These are phyloP conservation scores for Paramecium primaurelia DNA, from an alignment of 73 alveolate genomes.

Conservation along the genomic window DNA sequence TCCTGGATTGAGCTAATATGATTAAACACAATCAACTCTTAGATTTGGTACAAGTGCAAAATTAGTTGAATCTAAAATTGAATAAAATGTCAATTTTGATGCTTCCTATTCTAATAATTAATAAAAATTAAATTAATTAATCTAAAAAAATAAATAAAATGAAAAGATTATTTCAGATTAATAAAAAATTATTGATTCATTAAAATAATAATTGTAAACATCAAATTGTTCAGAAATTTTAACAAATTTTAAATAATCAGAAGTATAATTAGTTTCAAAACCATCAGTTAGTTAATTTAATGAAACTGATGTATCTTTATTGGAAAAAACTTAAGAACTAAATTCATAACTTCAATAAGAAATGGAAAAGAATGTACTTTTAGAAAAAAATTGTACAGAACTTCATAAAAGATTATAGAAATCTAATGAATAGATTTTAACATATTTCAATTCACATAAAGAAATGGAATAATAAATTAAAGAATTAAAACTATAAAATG, in stretches of 20 bases:
- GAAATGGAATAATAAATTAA: not conserved
- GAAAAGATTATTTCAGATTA: not conserved
- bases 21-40: not conserved
- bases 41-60: slow-evolving; percentile 92
- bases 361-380: not conserved
- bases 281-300: not conserved
- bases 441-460: slow-evolving; percentile 2
- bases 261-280: not conserved
- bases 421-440: slow-evolving; percentile 14
- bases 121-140: not conserved
- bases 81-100: slow-evolving; percentile 8
- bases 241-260: not conserved
- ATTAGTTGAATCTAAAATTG: slow-evolving; percentile 41
- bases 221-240: not conserved
- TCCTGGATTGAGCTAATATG: slow-evolving; percentile 40
- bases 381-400: slow-evolving; percentile 22
- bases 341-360: not conserved
- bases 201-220: not conserved
- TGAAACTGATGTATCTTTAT: slow-evolving; percentile 1
- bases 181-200: not conserved
- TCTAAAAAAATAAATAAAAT: not conserved
- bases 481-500: not conserved
- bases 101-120: not conserved
- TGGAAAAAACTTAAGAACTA: not conserved
- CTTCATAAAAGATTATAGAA: not conserved